Evolutionary conservation across 768 basidiomycete genomes (phyloP).

Genomic region (Pleurotus cornucopiae): DNA sequence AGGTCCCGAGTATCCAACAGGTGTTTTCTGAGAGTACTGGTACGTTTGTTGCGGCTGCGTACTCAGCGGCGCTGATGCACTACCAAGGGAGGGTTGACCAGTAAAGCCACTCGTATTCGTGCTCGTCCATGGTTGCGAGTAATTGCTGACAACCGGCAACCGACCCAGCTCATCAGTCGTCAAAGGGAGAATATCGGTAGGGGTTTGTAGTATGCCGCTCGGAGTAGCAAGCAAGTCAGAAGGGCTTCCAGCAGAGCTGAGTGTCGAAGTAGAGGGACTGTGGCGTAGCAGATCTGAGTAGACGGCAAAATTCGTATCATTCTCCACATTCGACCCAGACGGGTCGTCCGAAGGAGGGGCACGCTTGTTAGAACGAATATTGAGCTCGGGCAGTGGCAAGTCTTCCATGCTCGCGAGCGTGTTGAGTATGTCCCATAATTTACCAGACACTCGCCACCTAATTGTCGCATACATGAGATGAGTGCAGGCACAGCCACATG

Average conservation of each 20-base stretch:
- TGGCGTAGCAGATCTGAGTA: background rate
- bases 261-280: background rate
- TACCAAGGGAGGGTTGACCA: too few species aligned
- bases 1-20: too few species aligned
- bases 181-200: background rate
- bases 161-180: background rate
- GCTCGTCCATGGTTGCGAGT: background rate
- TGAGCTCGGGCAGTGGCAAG: background rate
- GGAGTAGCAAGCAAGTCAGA: background rate
- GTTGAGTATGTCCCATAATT: constrained; percentile 9
- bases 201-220: background rate
- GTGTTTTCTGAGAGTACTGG: too few species aligned
- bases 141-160: background rate
- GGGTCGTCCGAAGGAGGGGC: background rate
- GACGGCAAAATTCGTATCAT: background rate
- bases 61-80: too few species aligned
- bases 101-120: too few species aligned
- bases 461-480: background rate
- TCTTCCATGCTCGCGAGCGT: background rate
- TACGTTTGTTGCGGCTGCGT: too few species aligned
- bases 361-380: constrained; percentile 1
- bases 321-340: background rate
- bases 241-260: background rate
- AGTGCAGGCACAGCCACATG: too few species aligned
- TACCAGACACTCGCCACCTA: constrained; percentile 15